A percentile compares a stretch with the other conserved stretches of the same genome.
These are phyloP conservation scores for Stylonectria norvegica DNA, from an alignment of 2,329 filamentous ascomycete genomes.

Conservation along the genomic window DNA sequence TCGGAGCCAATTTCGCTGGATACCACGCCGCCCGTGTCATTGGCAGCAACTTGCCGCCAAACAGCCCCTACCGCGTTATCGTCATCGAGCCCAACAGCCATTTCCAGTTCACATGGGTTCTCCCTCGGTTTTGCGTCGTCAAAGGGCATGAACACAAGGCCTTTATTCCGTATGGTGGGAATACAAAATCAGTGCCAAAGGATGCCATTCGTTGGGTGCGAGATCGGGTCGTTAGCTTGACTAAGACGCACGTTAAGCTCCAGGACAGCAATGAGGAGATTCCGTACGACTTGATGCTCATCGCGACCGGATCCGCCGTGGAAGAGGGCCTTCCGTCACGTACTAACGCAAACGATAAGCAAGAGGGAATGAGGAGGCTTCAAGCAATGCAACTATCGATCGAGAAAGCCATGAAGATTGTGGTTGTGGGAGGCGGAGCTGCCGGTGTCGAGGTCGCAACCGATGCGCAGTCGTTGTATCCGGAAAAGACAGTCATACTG, in stretches of 20 bases:
- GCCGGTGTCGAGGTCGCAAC: conserved; percentile 60
- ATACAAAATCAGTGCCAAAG: conserved; percentile 33
- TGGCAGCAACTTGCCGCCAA: conserved; percentile 44
- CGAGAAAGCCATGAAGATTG: conserved; percentile 39
- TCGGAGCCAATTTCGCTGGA: conserved; percentile 59
- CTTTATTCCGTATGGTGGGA: conserved; percentile 56
- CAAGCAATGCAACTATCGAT: conserved; percentile 45
- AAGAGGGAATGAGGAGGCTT: conserved; percentile 41
- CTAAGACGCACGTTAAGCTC: conserved; percentile 37
- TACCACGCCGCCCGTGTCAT: conserved; percentile 47
- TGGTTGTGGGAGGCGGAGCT: conserved; percentile 57
- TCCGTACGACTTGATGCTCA: conserved; percentile 52
- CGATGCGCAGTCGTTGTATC: conserved; percentile 55
- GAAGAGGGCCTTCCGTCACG: conserved; percentile 46
- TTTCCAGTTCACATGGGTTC: conserved; percentile 58
- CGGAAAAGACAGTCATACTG: conserved; percentile 53
- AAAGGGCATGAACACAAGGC: conserved; percentile 53
- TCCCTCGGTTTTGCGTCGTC: conserved; percentile 57
- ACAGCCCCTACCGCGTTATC: conserved; percentile 47
- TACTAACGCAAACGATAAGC: conserved; percentile 41
- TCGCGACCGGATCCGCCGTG: conserved; percentile 54
- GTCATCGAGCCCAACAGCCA: conserved; percentile 59
- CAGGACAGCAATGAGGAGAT: conserved; percentile 41
- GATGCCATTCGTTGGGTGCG: conserved; percentile 40
- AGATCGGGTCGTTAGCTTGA: conserved; percentile 40